Evolutionary conservation across 1,284 basidiomycete species (phyloP), one percentile per base, ranked within the genome.

Genomic region (Omphalotus olearius): DNA sequence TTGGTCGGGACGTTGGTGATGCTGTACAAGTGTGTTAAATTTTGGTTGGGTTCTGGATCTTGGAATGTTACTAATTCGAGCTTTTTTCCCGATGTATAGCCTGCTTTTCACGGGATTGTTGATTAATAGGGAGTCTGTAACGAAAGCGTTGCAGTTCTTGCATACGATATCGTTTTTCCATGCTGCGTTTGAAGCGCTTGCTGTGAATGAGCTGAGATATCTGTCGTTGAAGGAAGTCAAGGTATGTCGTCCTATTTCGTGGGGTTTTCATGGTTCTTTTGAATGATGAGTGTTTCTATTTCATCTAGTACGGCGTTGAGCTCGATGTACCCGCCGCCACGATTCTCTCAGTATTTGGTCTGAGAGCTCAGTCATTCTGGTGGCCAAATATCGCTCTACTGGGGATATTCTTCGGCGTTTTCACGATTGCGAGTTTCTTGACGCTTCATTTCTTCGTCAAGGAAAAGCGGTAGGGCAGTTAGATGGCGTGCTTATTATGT

Each of bases 91-190:
- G 18, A 51, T 23, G 3, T 56, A 98, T 56, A 98, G 94, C 66
- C 74, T 99, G 50, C 77, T 98, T 53, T 99, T 98, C 70, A 95
- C 95, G 4, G 96, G 96, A 4, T 72, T 98, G 53, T 74, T 98
- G 51, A 93, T 99, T 73, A 99, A 98, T 69, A 84, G 94, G 45
- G 90, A 95, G 59, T 85, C 88, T 18, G 82, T 98, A 10, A 79
- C 83, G 0, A 73, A 75, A 0, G 76, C 74, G 36, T 73, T 96
- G 45, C 83, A 81, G 53, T 97, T 93, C 91, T 72, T 98, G 57
- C 89, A 93, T 64, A 93, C 89, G 1, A 65, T 92, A 11, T 96
- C 93, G 2, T 98, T 98, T 79, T 98, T 97, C 85, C 96, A 98
- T 70, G 95, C 96, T n/a, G 96, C 91, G 0, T 98, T 93, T 64